phyloP scores from a whole-genome alignment of 495 filamentous ascomycete genomes.

The Hypoxylon lenormandii region DNA sequence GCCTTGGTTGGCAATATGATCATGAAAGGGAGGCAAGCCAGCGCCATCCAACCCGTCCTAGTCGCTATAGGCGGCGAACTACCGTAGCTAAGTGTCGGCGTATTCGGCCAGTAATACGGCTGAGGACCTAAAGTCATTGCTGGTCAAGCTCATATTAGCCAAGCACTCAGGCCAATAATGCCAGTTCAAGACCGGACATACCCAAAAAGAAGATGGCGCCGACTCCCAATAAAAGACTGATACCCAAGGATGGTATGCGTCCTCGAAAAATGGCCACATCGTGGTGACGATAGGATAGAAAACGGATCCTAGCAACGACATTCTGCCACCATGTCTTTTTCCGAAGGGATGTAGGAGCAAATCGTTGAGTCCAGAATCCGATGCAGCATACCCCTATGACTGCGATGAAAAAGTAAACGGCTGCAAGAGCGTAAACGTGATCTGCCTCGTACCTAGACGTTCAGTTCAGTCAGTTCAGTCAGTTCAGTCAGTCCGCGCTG shows the following conservation, averaged over 20 bases:
- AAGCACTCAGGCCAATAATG: not conserved
- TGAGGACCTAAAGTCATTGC: conserved; percentile 63
- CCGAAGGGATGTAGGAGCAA: conserved; percentile 34
- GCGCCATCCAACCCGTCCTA: conserved; percentile 64
- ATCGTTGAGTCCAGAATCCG: conserved; percentile 46
- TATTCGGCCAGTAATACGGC: conserved; percentile 71
- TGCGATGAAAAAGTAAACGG: conserved; percentile 63
- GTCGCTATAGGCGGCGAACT: conserved; percentile 65
- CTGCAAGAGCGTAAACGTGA: conserved; percentile 63
- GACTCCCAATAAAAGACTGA: conserved; percentile 54
- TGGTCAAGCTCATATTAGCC: conserved; percentile 34
- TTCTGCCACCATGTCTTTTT: conserved; percentile 31
- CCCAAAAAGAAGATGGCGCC: conserved; percentile 63
- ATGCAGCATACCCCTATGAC: conserved; percentile 62
- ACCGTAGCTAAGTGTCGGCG: conserved; percentile 57
- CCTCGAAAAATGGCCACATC: conserved; percentile 52
- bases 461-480: not conserved
- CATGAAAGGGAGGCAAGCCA: conserved; percentile 65
- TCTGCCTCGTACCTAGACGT: conserved; percentile 64
- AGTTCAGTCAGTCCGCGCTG: conserved; percentile 3
- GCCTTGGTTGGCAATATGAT: conserved; percentile 53
- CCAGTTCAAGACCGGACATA: conserved; percentile 37
- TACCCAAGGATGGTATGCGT: conserved; percentile 60
- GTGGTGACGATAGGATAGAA: conserved; percentile 58
- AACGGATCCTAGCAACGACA: conserved; percentile 30